These are phyloP conservation scores for Coemansia sp. DNA, from an alignment of 192 early-diverging fungal genomes.

Conservation along the genomic window DNA sequence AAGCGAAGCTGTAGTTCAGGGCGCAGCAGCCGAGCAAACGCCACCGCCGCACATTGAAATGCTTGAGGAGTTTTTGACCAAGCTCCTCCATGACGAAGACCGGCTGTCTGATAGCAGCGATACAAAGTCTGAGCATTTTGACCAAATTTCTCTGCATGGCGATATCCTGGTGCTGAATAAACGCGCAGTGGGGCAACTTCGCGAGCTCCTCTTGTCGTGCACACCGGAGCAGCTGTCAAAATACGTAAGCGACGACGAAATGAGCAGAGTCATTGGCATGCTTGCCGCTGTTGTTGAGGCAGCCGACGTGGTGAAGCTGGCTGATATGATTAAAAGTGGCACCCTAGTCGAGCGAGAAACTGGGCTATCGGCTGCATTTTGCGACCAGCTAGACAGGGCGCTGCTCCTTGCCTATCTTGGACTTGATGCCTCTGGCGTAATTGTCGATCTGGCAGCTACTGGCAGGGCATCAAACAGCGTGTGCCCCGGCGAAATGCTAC, in stretches of 20 bases:
- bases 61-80: constrained; percentile 26
- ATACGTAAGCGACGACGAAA: constrained; percentile 9
- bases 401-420: constrained; percentile 23
- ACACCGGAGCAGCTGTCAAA: constrained; percentile 10
- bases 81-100: constrained; percentile 40
- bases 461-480: constrained; percentile 25
- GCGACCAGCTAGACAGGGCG: constrained; percentile 15
- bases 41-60: background rate
- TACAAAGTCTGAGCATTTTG: constrained; percentile 3
- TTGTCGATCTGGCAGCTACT: constrained; percentile 17
- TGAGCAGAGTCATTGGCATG: constrained; percentile 22
- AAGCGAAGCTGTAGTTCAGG: background rate
- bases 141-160: constrained; percentile 2
- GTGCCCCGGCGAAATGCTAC: constrained; percentile 32
- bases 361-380: constrained; percentile 17
- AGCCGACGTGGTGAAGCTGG: constrained; percentile 19
- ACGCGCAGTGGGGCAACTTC: constrained; percentile 20
- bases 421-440: constrained; percentile 32
- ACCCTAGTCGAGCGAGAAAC: constrained; percentile 9
- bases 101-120: background rate
- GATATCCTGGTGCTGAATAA: constrained; percentile 13
- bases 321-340: constrained; percentile 34
- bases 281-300: constrained; percentile 27
- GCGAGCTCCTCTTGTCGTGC: constrained; percentile 16
- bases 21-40: background rate